phyloP scores from a whole-genome alignment of 2,329 filamentous ascomycete genomes.

The Neonectria neomacrospora region DNA sequence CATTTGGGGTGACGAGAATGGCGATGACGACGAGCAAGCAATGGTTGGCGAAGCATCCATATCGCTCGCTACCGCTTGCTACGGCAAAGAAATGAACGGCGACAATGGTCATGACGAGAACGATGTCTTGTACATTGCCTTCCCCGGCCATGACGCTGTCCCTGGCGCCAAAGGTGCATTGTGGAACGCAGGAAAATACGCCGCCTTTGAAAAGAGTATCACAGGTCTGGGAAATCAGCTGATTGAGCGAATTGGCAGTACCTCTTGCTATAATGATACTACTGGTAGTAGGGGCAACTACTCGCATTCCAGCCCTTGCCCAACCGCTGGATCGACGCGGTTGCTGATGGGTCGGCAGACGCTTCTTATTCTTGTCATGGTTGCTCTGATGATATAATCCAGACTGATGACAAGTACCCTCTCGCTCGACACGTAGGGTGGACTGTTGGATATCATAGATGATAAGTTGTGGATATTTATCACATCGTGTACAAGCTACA shows the following conservation, averaged over 20 bases:
- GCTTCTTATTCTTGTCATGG: not conserved
- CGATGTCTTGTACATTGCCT: conserved; percentile 71
- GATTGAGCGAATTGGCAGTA: not conserved
- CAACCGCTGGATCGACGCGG: not conserved
- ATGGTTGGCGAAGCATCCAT: conserved; percentile 67
- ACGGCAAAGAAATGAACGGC: conserved; percentile 62
- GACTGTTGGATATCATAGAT: too few species aligned
- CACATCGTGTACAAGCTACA: too few species aligned
- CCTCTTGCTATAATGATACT: not conserved
- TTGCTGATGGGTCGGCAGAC: not conserved
- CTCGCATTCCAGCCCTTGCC: not conserved
- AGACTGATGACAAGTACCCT: not conserved
- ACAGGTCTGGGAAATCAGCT: not conserved
- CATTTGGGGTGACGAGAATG: conserved; percentile 71
- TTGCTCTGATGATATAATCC: not conserved
- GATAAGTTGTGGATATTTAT: not conserved
- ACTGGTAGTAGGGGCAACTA: not conserved
- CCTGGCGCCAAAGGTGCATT: conserved; percentile 61
- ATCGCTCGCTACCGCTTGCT: conserved; percentile 67
- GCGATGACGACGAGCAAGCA: conserved; percentile 58
- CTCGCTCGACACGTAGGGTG: not conserved
- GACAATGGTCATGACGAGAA: conserved; percentile 64
- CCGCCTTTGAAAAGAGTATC: conserved; percentile 1
- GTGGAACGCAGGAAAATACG: conserved; percentile 56
- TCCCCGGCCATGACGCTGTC: conserved; percentile 63